phyloP scores from a whole-genome alignment of 352 stramenopile genomes.

The Phytophthora sp. region DNA sequence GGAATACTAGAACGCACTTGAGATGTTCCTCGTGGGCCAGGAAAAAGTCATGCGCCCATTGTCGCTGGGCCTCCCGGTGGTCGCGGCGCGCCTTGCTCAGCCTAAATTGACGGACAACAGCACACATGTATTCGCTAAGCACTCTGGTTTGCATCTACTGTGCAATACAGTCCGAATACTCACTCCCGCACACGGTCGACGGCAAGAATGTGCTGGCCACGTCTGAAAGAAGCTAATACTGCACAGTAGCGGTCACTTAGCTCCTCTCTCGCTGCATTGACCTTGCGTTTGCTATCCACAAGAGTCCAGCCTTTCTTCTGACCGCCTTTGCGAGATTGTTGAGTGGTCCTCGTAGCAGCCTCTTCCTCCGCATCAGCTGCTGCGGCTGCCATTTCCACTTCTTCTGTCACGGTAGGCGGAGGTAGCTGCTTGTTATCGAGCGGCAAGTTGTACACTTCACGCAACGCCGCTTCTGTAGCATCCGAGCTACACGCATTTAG shows the following conservation, averaged over 20 bases:
- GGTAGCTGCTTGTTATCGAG: constrained; percentile 24
- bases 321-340: neutral
- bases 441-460: constrained; percentile 66
- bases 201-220: constrained; percentile 55
- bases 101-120: constrained; percentile 30
- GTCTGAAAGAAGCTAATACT: constrained; percentile 63
- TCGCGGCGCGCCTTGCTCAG: constrained; percentile 53
- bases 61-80: constrained; percentile 65
- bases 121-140: neutral
- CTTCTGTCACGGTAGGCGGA: constrained; percentile 15
- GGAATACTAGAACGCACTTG: constrained; percentile 38
- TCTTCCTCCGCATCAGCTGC: constrained; percentile 23
- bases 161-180: constrained; percentile 10
- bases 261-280: constrained; percentile 55
- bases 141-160: neutral
- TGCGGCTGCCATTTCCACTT: constrained; percentile 29
- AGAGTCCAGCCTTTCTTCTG: constrained; percentile 45
- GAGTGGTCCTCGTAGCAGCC: constrained; percentile 5
- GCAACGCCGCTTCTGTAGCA: constrained; percentile 65
- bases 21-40: constrained; percentile 52
- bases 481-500: constrained; percentile 71
- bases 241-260: constrained; percentile 69
- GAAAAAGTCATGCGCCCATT: constrained; percentile 71
- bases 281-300: constrained; percentile 55
- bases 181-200: constrained; percentile 65